phyloP scores from a whole-genome alignment of 768 basidiomycete genomes.

The Dioszegia aurantiaca region DNA sequence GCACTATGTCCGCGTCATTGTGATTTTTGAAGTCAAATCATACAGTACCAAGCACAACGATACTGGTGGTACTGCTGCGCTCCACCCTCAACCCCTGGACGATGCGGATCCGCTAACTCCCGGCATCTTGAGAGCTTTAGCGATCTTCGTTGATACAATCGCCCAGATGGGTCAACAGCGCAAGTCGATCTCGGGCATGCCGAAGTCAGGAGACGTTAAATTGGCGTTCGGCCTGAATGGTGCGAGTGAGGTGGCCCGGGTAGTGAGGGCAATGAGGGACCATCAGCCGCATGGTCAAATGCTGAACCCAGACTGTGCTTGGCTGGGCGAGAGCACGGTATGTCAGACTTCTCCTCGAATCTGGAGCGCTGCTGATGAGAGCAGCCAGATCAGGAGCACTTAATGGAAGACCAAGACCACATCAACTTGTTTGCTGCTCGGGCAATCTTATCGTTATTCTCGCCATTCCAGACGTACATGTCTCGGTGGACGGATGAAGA shows the following conservation, averaged over 20 bases:
- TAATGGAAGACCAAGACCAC: background rate
- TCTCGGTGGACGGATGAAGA: background rate
- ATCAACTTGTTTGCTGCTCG: background rate
- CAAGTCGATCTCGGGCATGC: background rate
- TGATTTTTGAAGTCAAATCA: conserved; percentile 9
- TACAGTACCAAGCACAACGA: background rate
- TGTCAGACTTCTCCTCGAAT: background rate
- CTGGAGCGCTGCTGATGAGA: background rate
- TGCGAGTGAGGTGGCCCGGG: conserved; percentile 14
- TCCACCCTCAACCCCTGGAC: background rate
- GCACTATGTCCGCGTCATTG: conserved; percentile 7
- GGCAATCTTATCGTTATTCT: conserved; percentile 1
- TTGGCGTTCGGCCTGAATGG: conserved; percentile 13
- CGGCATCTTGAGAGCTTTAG: background rate
- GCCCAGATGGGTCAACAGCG: background rate
- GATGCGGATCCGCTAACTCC: conserved; percentile 11
- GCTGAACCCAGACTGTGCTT: background rate
- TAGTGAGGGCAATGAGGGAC: conserved; percentile 1
- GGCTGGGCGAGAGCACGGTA: background rate
- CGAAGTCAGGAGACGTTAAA: conserved; percentile 1
- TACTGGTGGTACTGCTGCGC: background rate
- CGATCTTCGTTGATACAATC: background rate
- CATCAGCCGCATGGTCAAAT: background rate
- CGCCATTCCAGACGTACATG: background rate
- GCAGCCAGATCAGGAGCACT: background rate